Conservation (phyloP, 768 basidiomycete species). For the Punctularia strigosozonata region DNA sequence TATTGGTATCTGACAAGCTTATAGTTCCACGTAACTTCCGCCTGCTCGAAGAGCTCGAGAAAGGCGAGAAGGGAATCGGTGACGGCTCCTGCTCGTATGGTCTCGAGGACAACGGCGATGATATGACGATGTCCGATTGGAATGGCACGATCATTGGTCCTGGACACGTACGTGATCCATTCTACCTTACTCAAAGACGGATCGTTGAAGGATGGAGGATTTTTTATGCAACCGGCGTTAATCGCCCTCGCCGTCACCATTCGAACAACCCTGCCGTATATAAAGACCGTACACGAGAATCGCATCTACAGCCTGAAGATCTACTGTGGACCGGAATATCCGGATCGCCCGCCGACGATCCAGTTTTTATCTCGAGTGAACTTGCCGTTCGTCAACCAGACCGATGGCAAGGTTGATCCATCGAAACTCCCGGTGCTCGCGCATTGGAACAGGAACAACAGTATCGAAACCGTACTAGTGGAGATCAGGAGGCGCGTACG, state of each 20-base stretch:
- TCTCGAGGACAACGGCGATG: constrained; percentile 87
- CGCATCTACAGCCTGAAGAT: constrained; percentile 95
- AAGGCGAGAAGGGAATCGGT: constrained; percentile 98
- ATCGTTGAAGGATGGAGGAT: too few species aligned
- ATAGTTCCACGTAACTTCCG: constrained; percentile 94
- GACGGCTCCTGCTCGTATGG: constrained; percentile 98
- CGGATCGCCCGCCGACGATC: constrained; percentile 67
- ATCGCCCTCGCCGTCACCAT: neutral
- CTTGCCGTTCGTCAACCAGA: constrained; percentile 77
- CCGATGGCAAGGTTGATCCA: constrained; percentile 69
- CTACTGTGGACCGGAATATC: constrained; percentile 64
- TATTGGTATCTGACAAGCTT: neutral
- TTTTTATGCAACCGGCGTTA: too few species aligned
- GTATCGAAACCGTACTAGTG: constrained; percentile 84
- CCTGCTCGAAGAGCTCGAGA: constrained; percentile 95
- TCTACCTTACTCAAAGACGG: constrained; percentile 1
- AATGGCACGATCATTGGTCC: constrained; percentile 99
- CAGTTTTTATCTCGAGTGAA: constrained; percentile 87
- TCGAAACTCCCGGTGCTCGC: constrained; percentile 59
- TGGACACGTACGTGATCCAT: constrained; percentile 65
- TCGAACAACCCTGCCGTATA: constrained; percentile 3
- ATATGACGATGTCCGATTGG: constrained; percentile 97
- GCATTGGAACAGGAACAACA: constrained; percentile 64
- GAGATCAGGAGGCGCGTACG: constrained; percentile 74
- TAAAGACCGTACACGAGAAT: constrained; percentile 99